Evolutionary conservation across 805 yeast species (phyloP).

Genomic region (Metschnikowia henanensis): DNA sequence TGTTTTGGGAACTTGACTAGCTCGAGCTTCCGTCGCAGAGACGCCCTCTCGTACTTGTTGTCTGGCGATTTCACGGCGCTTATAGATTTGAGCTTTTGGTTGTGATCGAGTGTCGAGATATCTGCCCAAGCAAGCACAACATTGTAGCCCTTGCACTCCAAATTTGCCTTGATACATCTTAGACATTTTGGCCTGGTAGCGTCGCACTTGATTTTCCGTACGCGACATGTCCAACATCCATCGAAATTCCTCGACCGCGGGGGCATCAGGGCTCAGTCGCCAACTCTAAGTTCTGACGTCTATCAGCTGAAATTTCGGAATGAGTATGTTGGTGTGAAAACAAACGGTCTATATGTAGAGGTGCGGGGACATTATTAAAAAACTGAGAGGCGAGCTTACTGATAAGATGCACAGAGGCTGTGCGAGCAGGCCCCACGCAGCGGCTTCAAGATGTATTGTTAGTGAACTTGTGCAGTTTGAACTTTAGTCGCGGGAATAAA

Average conservation of each 20-base stretch:
- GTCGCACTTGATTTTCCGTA: slow-evolving; percentile 55
- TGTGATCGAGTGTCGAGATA: slow-evolving; percentile 31
- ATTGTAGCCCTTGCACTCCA: slow-evolving; percentile 50
- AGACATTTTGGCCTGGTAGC: slow-evolving; percentile 44
- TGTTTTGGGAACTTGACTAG: slow-evolving; percentile 40
- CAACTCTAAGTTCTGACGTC: neutral
- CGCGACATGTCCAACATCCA: slow-evolving; percentile 59
- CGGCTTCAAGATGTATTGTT: too few species aligned
- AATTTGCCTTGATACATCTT: slow-evolving; percentile 46
- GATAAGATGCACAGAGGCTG: neutral
- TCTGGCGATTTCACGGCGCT: slow-evolving; percentile 20
- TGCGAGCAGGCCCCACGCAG: neutral
- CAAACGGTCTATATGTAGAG: too few species aligned
- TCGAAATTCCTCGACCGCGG: slow-evolving; percentile 37
- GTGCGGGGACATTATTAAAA: too few species aligned
- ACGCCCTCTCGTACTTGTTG: slow-evolving; percentile 24
- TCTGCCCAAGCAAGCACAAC: slow-evolving; percentile 49
- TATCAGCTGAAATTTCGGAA: too few species aligned
- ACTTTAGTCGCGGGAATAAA: too few species aligned
- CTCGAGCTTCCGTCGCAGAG: slow-evolving; percentile 47
- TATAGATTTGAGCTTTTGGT: slow-evolving; percentile 21
- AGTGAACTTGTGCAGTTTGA: too few species aligned
- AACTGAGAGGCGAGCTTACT: too few species aligned
- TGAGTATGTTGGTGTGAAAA: too few species aligned
- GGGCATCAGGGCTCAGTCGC: slow-evolving; percentile 11